phyloP scores from a whole-genome alignment of 306 rosid species.

The Trifolium subterraneum region DNA sequence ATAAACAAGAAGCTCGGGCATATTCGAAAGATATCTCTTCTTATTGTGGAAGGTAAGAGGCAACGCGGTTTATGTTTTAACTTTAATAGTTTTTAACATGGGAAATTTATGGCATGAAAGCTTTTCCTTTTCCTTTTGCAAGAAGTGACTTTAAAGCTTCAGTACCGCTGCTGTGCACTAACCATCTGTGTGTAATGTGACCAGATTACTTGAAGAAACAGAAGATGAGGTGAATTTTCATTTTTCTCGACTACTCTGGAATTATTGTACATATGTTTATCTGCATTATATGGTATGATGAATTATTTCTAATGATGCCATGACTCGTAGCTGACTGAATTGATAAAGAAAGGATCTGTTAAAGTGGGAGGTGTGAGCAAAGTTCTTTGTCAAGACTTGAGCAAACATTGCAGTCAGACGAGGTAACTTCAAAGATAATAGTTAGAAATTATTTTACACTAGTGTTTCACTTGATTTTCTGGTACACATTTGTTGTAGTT shows the following conservation, averaged over 20 bases:
- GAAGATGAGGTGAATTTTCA: conserved; percentile 78
- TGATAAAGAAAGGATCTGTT: conserved; percentile 82
- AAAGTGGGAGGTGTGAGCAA: conserved; percentile 78
- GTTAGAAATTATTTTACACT: conserved; percentile 19
- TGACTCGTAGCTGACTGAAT: conserved; percentile 72
- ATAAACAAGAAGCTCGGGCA: conserved; percentile 91
- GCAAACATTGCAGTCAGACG: conserved; percentile 76
- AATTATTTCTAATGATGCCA: conserved; percentile 20
- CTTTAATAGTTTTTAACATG: conserved; percentile 17
- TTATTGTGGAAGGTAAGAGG: conserved; percentile 83
- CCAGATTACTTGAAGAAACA: conserved; percentile 89
- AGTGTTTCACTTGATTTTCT: conserved; percentile 30
- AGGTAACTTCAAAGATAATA: conserved; percentile 55
- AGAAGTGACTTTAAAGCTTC: conserved; percentile 32
- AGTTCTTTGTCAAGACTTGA: conserved; percentile 89
- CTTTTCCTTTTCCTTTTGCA: conserved; percentile 36
- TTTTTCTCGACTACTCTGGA: conserved; percentile 40
- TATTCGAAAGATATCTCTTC: conserved; percentile 83
- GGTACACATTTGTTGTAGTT: conserved; percentile 8
- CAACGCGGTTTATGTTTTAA: conserved; percentile 19
- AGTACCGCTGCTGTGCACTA: conserved; percentile 45
- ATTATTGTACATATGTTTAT: conserved; percentile 34
- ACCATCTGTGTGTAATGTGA: conserved; percentile 46
- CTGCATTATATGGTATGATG: conserved; percentile 10
- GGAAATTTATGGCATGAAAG: conserved; percentile 7